Conservation (phyloP, 495 filamentous ascomycete genomes). For the Daldinia bambusicola region DNA sequence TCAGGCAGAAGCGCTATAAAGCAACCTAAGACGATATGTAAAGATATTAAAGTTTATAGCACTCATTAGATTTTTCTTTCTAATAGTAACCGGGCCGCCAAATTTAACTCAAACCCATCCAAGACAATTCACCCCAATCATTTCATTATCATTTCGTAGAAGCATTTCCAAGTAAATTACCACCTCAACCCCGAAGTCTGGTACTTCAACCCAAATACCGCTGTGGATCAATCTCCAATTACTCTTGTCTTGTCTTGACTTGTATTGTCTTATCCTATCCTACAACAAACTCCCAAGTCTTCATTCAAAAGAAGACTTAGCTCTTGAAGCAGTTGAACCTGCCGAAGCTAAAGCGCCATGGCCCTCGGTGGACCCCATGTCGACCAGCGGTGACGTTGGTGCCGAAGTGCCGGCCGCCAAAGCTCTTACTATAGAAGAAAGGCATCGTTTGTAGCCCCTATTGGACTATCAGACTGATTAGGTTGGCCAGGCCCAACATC, state of each 20-base stretch:
- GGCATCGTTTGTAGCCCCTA: slow-evolving; percentile 35
- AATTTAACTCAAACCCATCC: neutral
- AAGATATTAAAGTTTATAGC: neutral
- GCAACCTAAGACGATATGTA: neutral
- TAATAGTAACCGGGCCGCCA: too few relatives aligned
- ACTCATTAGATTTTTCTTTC: neutral
- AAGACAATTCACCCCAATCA: neutral
- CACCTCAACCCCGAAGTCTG: neutral
- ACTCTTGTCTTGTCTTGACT: neutral
- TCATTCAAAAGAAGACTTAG: slow-evolving; percentile 4
- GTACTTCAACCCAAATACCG: neutral
- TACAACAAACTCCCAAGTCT: neutral
- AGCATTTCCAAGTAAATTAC: neutral
- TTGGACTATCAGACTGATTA: neutral
- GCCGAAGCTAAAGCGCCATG: slow-evolving; percentile 49
- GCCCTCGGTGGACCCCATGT: slow-evolving; percentile 47
- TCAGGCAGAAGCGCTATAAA: too few relatives aligned
- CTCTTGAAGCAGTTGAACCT: slow-evolving; percentile 50
- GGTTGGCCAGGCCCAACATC: neutral
- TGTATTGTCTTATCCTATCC: neutral
- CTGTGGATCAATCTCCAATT: neutral
- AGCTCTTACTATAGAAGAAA: slow-evolving; percentile 44
- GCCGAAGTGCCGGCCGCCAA: slow-evolving; percentile 49
- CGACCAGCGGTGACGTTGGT: slow-evolving; percentile 46
- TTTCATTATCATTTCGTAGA: neutral